A percentile compares a stretch with the other conserved stretches of the same genome.
Evolutionary conservation across 129 eudicot genomes (phyloP).

Genomic region (Tanacetum coccineum): DNA sequence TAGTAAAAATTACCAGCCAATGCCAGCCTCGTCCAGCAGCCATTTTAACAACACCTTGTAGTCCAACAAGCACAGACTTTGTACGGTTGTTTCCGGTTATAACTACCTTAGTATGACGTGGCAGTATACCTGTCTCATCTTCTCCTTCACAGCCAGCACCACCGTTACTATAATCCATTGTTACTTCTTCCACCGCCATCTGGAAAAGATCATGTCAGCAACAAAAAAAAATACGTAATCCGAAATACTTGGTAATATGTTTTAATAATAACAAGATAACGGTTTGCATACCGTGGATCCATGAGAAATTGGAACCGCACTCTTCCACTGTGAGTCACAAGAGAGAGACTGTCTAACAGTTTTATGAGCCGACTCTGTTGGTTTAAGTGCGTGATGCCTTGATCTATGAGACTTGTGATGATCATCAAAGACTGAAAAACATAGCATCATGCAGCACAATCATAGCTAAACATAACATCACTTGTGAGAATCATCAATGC

Average conservation of each 20-base stretch:
- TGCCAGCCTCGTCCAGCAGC: slow-evolving; percentile 90
- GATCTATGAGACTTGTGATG: slow-evolving; percentile 44
- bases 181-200: slow-evolving; percentile 37
- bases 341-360: slow-evolving; percentile 50
- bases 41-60: slow-evolving; percentile 69
- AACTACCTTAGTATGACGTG: slow-evolving; percentile 65
- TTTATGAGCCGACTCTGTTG: slow-evolving; percentile 19
- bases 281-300: slow-evolving; percentile 29
- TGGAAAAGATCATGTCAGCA: too few relatives aligned
- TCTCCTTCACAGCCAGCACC: slow-evolving; percentile 16
- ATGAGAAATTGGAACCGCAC: slow-evolving; percentile 33
- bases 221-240: too few relatives aligned
- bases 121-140: slow-evolving; percentile 49
- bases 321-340: slow-evolving; percentile 51
- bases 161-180: slow-evolving; percentile 11
- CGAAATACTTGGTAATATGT: too few relatives aligned
- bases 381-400: slow-evolving; percentile 48
- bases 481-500: background rate
- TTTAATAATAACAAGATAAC: too few relatives aligned
- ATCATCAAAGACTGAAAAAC: slow-evolving; percentile 42
- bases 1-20: slow-evolving; percentile 56
- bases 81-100: slow-evolving; percentile 73
- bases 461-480: background rate
- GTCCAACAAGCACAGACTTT: slow-evolving; percentile 34
- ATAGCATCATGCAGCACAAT: slow-evolving; percentile 17